Evolutionary conservation across 2,329 filamentous ascomycete species (phyloP).

Genomic region (Thielaviopsis populi): DNA sequence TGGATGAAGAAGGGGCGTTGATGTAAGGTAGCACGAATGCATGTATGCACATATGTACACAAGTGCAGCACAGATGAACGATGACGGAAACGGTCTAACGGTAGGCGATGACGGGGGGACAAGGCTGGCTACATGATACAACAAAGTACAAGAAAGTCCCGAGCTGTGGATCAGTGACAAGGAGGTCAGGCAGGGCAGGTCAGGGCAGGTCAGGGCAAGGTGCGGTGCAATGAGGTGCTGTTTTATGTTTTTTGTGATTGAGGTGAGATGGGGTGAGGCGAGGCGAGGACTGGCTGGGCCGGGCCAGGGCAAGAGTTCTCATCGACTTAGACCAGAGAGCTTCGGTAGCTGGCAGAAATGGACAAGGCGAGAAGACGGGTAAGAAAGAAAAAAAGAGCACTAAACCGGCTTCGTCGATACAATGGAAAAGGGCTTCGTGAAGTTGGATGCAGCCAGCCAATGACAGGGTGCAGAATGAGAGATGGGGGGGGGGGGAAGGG

Average conservation of each 20-base stretch:
- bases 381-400: neutral
- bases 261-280: neutral
- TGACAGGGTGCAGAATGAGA: neutral
- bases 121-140: slow-evolving; percentile 4
- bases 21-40: neutral
- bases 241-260: no score
- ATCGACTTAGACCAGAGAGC: neutral
- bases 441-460: neutral
- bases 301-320: neutral
- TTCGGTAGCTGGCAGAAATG: neutral
- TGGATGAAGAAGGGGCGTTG: no score
- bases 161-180: neutral
- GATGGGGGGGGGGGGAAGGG: neutral
- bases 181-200: neutral
- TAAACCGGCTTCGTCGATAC: neutral
- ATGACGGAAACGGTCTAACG: no score
- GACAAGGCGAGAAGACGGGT: no score
- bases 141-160: neutral
- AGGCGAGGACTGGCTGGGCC: no score
- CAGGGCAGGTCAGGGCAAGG: neutral
- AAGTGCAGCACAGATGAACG: no score
- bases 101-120: neutral
- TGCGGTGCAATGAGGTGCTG: neutral
- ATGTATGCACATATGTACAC: neutral
- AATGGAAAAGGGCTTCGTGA: neutral